Evolutionary conservation across 371 early-diverging fungal genomes (phyloP), one percentile per base, ranked within the genome.

Genomic region (Parasitella parasitica): DNA sequence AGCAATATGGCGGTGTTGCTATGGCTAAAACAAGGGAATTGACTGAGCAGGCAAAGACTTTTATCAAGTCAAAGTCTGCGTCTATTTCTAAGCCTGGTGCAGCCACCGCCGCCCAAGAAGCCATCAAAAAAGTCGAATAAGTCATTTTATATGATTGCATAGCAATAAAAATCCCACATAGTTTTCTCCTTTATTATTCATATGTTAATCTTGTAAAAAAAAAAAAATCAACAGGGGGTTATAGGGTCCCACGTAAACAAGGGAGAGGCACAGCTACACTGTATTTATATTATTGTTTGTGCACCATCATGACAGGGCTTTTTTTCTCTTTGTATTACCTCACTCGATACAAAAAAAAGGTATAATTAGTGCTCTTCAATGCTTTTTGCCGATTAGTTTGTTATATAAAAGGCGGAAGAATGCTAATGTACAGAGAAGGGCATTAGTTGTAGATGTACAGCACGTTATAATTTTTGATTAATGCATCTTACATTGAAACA

Each of bases 1-100:
- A 68, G 18, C 57, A 73, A 32, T 77, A 77, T 43, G 76, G 76
- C 16, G 57, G 64, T 26, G 57, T 72, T 20, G 80, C 74, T 12
- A 61, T 49, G 41, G 54, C 52, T 8, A 72, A 73, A 52, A 77
- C 72, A 15, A 67, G 64, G 32, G 70, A 70, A 41, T 24, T 64
- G 8, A 48, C 49, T 26, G 38, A 27, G 12, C 65, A 64, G 49
- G 59, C 59, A 13, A 54, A 24, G 28, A 20, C 35, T 15, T 58
- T 57, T 53, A 58, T 64, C 24, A 48, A 55, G 34, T 55, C 34
- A 11, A 63, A 51, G 18, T 39, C 63, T 43, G 13, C 48, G 13
- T 30, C 52, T 52, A 41, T 51, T 22, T 4, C 55, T 18, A 26
- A 32, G 16, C 39, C n/a, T 32, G 39, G 28, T 13, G 35, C 48